Percentiles rank a stretch among this genome's conserved stretches.
Evolutionary conservation across 768 basidiomycete species (phyloP).

Genomic region (Amylocystis lapponica): DNA sequence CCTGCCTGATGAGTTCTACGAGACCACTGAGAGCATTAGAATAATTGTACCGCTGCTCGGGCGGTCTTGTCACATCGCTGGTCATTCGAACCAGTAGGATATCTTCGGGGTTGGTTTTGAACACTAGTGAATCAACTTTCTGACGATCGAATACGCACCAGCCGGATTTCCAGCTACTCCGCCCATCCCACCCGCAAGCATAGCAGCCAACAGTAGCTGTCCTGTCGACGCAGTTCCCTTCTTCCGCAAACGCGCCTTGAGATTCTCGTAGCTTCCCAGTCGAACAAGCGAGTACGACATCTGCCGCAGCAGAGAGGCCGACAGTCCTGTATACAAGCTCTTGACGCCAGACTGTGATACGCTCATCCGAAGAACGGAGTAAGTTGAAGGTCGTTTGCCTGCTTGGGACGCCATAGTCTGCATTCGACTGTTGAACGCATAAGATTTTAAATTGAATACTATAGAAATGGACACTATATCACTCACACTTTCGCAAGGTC

Average conservation of each 20-base stretch:
- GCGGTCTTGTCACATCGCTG: constrained; percentile 71
- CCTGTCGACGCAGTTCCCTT: constrained; percentile 46
- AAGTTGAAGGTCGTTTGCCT: constrained; percentile 55
- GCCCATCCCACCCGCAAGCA: constrained; percentile 73
- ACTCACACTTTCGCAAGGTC: constrained; percentile 83
- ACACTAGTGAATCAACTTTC: too few relatives aligned
- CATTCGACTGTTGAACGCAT: constrained; percentile 53
- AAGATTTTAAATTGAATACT: not conserved
- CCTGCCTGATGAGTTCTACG: constrained; percentile 54
- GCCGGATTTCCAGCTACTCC: constrained; percentile 85
- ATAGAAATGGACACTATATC: not conserved
- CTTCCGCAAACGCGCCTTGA: constrained; percentile 52
- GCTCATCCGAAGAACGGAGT: constrained; percentile 58
- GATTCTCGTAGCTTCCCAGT: constrained; percentile 74
- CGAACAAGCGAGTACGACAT: constrained; percentile 90
- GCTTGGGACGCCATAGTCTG: constrained; percentile 54
- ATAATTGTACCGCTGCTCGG: constrained; percentile 72
- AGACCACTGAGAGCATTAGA: constrained; percentile 74
- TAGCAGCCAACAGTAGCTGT: constrained; percentile 58
- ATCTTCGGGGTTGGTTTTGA: constrained; percentile 39
- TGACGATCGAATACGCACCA: constrained; percentile 33
- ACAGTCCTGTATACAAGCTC: constrained; percentile 76
- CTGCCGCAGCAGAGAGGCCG: constrained; percentile 79
- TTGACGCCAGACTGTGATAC: constrained; percentile 62
- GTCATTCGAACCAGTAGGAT: constrained; percentile 84